Conservation (phyloP, 768 basidiomycete species). For the Lentinula edodes region DNA sequence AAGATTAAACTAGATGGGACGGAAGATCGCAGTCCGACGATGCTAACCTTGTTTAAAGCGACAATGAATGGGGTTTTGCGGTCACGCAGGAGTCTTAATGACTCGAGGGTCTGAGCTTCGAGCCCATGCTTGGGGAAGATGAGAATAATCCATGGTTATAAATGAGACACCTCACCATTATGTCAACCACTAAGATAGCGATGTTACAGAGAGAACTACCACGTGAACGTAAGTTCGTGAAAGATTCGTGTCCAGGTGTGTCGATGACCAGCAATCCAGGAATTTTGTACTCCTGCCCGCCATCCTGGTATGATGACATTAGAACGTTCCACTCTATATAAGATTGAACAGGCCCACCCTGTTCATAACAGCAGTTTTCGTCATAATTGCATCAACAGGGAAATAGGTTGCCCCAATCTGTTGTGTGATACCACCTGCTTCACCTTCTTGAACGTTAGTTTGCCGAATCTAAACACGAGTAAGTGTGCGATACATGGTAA, state of each 20-base stretch:
- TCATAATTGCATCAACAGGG: slow-evolving; percentile 90
- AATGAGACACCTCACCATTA: slow-evolving; percentile 56
- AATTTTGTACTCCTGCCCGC: slow-evolving; percentile 87
- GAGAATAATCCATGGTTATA: neutral
- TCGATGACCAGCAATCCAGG: slow-evolving; percentile 96
- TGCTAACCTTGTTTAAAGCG: slow-evolving; percentile 85
- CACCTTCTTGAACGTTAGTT: slow-evolving; percentile 99
- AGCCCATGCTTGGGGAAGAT: slow-evolving; percentile 72
- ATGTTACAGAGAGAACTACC: slow-evolving; percentile 98
- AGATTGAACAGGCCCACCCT: slow-evolving; percentile 38
- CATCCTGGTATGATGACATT: slow-evolving; percentile 44
- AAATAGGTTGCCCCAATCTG: slow-evolving; percentile 99
- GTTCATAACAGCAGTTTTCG: slow-evolving; percentile 92
- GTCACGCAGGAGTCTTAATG: slow-evolving; percentile 84
- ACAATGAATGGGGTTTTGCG: slow-evolving; percentile 98
- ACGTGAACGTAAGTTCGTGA: slow-evolving; percentile 92
- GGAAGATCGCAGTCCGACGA: neutral
- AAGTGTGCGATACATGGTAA: neutral
- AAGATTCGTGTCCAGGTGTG: slow-evolving; percentile 98
- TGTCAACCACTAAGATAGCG: slow-evolving; percentile 97
- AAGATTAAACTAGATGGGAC: slow-evolving; percentile 5
- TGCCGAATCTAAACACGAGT: slow-evolving; percentile 78
- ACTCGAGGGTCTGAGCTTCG: slow-evolving; percentile 97
- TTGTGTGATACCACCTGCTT: slow-evolving; percentile 99
- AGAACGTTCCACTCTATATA: neutral